Evolutionary conservation across 371 early-diverging fungal species (phyloP).

Genomic region (Choanephora cucurbitarum): DNA sequence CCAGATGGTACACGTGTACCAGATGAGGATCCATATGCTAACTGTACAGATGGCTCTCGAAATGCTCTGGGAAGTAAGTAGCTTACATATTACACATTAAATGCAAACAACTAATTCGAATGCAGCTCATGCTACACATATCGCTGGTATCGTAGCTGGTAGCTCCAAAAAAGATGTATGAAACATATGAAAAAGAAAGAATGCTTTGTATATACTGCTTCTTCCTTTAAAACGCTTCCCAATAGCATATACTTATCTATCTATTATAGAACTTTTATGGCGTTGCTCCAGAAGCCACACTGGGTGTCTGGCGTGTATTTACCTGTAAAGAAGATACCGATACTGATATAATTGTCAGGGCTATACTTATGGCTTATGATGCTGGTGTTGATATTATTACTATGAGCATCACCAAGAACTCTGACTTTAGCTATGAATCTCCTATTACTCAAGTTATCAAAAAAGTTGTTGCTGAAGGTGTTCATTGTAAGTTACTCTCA

Average conservation of each 20-base stretch:
- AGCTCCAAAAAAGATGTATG: constrained; percentile 23
- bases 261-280: constrained; percentile 40
- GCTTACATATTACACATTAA: neutral
- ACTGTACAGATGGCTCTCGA: constrained; percentile 14
- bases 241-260: neutral
- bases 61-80: constrained; percentile 12
- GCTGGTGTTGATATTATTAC: constrained; percentile 55
- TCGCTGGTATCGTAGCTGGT: constrained; percentile 61
- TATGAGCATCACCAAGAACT: constrained; percentile 42
- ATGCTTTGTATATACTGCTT: neutral
- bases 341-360: constrained; percentile 56
- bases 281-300: constrained; percentile 55
- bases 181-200: neutral
- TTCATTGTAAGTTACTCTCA: constrained; percentile 17
- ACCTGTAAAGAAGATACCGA: constrained; percentile 56
- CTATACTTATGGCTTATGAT: constrained; percentile 59
- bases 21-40: constrained; percentile 28
- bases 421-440: constrained; percentile 22
- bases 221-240: constrained; percentile 5
- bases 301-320: constrained; percentile 54
- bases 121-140: constrained; percentile 35
- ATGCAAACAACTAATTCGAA: neutral
- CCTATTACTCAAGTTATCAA: constrained; percentile 1
- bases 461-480: constrained; percentile 12
- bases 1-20: constrained; percentile 6